Evolutionary conservation across 192 early-diverging fungal genomes (phyloP).

Genomic region (Podila verticillata): DNA sequence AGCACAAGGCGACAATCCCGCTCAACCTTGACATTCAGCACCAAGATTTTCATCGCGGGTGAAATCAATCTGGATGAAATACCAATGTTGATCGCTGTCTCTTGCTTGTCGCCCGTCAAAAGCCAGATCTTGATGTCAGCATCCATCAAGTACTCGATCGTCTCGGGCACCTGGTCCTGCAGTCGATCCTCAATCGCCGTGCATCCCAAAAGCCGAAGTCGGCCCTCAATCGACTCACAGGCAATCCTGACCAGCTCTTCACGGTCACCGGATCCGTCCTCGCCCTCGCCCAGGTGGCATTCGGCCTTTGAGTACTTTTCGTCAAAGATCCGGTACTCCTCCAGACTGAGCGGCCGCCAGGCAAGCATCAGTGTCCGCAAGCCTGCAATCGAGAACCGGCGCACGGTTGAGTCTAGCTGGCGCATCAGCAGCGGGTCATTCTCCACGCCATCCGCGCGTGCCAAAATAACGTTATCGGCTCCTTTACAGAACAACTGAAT

Average conservation of each 20-base stretch:
- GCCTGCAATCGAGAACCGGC: conserved; percentile 85
- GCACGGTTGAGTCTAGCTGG: conserved; percentile 71
- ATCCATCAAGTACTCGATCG: conserved; percentile 89
- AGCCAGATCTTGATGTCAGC: conserved; percentile 96
- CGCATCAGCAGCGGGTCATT: conserved; percentile 68
- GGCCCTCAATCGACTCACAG: conserved; percentile 91
- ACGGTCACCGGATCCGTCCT: conserved; percentile 64
- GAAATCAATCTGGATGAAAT: conserved; percentile 92
- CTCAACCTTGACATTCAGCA: conserved; percentile 88
- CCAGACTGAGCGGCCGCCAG: conserved; percentile 80
- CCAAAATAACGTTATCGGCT: conserved; percentile 94
- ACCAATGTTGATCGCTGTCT: conserved; percentile 98
- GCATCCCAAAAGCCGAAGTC: conserved; percentile 87
- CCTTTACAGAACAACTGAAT: conserved; percentile 94
- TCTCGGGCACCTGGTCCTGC: conserved; percentile 96
- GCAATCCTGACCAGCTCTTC: conserved; percentile 82
- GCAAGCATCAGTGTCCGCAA: conserved; percentile 93
- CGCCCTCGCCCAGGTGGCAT: conserved; percentile 39
- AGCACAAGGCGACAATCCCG: conserved; percentile 87
- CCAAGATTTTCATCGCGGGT: conserved; percentile 91
- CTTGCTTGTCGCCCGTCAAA: conserved; percentile 95
- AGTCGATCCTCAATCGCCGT: conserved; percentile 98
- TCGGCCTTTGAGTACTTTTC: conserved; percentile 78
- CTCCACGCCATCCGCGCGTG: conserved; percentile 66
- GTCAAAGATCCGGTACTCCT: conserved; percentile 86